A percentile compares a stretch with the other conserved stretches of the same genome.
These are phyloP conservation scores for Rhododendron ferrugineum DNA, from an alignment of 148 eudicot genomes.

Conservation along the genomic window DNA sequence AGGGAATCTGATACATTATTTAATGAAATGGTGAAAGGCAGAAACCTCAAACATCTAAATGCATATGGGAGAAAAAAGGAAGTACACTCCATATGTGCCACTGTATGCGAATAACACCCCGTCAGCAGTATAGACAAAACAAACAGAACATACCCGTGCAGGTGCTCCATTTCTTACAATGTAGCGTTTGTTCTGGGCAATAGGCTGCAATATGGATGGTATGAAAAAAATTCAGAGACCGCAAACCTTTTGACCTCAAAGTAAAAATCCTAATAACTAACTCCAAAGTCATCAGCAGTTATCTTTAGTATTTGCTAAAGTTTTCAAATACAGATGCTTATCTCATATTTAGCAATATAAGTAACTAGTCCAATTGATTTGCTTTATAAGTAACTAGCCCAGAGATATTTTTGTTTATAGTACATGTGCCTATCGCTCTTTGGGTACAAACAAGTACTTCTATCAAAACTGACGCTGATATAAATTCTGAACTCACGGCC, in stretches of 20 bases:
- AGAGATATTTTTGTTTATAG: not conserved
- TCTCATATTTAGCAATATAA: not conserved
- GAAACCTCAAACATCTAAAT: not conserved
- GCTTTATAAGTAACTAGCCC: not conserved
- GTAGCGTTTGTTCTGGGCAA: conserved; percentile 81
- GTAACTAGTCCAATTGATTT: not conserved
- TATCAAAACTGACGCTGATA: not conserved
- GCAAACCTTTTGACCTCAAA: not conserved
- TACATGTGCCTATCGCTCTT: not conserved
- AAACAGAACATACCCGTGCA: conserved; percentile 42
- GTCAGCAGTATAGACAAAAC: not conserved
- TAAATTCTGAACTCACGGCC: not conserved
- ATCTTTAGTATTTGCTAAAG: not conserved
- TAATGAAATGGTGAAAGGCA: not conserved
- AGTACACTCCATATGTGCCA: not conserved
- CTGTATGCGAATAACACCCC: not conserved
- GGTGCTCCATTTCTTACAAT: conserved; percentile 82
- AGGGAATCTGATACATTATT: conserved; percentile 57
- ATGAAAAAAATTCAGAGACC: conserved; percentile 5
- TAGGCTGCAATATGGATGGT: conserved; percentile 57
- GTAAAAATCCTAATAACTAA: not conserved
- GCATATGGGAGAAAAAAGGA: not conserved
- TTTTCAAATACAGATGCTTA: not conserved
- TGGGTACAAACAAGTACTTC: not conserved
- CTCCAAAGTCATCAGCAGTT: not conserved